Evolutionary conservation across 2,329 filamentous ascomycete genomes (phyloP).

Genomic region (Davidsoniella eucalypti): DNA sequence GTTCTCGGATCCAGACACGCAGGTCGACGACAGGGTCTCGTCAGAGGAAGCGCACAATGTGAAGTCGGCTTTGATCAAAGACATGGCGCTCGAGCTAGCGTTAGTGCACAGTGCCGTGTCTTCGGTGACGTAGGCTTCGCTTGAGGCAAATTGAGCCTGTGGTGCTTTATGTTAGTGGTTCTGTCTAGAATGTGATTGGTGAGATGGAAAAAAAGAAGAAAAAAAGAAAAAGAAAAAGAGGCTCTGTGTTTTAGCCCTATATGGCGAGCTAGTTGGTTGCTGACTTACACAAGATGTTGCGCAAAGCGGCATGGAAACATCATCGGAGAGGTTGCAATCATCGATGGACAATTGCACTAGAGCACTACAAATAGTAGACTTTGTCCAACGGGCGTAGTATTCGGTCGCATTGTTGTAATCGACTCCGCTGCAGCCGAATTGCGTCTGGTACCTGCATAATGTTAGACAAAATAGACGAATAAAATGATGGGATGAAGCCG

Average conservation of each 20-base stretch:
- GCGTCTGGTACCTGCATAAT: constrained; percentile 51
- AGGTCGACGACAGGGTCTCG: constrained; percentile 56
- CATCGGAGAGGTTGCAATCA: constrained; percentile 48
- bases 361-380: constrained; percentile 79
- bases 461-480: too few relatives aligned
- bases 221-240: not conserved
- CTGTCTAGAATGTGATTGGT: not conserved
- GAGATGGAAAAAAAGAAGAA: not conserved
- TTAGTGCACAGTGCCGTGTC: constrained; percentile 57
- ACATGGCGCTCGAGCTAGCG: constrained; percentile 46
- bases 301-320: constrained; percentile 59
- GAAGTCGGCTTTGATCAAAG: constrained; percentile 81
- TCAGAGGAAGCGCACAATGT: constrained; percentile 72
- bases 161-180: constrained; percentile 16
- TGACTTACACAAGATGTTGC: constrained; percentile 66
- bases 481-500: too few relatives aligned
- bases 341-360: constrained; percentile 77
- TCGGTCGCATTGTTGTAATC: constrained; percentile 62
- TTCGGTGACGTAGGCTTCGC: constrained; percentile 69
- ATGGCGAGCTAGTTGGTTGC: not conserved
- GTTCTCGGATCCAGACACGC: constrained; percentile 62
- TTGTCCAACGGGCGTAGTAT: constrained; percentile 87
- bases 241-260: not conserved
- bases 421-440: constrained; percentile 66
- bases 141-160: constrained; percentile 67